Base-by-base conservation (phyloP, 805 yeast genomes). In the Kuraishia floccosa region DNA sequence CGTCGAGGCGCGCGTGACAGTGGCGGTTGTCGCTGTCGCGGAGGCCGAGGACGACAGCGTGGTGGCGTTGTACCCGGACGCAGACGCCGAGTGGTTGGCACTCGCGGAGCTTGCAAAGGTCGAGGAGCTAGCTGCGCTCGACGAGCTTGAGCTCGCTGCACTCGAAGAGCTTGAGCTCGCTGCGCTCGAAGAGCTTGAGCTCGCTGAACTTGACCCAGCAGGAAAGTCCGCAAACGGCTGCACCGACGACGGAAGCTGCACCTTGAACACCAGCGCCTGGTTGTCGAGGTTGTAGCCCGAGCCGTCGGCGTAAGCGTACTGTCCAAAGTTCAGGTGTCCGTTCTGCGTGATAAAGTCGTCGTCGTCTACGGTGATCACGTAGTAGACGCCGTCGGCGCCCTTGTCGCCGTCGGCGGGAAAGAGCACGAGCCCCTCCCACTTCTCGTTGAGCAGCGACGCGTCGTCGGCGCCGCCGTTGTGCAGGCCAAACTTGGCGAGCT, bases 391-490 rank as follows among this genome's bases (percentile, higher is more conserved):
- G 10, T 38, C 35, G 12, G 54, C 44, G 30, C 54, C 47, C 27
- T 46, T 41, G 17, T 21, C 20, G 7, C 30, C 30, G 17, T 14
- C 30, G 25, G 49, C 41, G 16, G 57, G 56, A 32, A 52, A 40
- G 27, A 50, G 34, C 11, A 48, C 38, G 32, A 52, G 34, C 31
- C 53, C 54, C 33, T 52, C 57, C 57, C 56, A 52, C 33, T 52
- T 52, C 30, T 51, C 56, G 33, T 52, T 52, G 21, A 52, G 33
- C 27, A 50, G 34, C 13, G 19, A 21, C 6, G 26, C 23, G 34
- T 49, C 49, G 24, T 43, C 42, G 3, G 27, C 44, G 28, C 55
- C 57, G 31, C 57, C 57, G 35, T 51, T 52, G 35, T 49, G 55
- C 19, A 50, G 36, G 13, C 56, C 55, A 37, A 51, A 52, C 27